Conservation (phyloP, 345 rosid species). For the Salix viminalis region DNA sequence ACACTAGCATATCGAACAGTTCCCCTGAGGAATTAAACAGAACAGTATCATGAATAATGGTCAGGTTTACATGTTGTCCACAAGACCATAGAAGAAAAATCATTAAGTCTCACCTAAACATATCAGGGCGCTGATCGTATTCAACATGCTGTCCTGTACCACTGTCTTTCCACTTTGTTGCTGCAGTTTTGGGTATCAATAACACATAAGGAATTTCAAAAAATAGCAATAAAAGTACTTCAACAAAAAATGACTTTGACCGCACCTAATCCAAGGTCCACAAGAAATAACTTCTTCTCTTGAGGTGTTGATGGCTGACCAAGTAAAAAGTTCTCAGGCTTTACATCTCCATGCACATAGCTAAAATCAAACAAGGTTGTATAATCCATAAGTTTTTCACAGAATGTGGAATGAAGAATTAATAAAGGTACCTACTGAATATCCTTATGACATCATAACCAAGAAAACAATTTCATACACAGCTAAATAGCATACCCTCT, state of each 20-base stretch:
- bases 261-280: conserved; percentile 37
- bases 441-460: neutral
- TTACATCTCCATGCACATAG: conserved; percentile 38
- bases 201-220: conserved; percentile 18
- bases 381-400: neutral
- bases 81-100: neutral
- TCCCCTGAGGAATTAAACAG: conserved; percentile 15
- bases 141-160: conserved; percentile 29
- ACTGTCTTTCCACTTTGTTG: conserved; percentile 32
- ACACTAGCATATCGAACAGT: conserved; percentile 37
- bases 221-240: neutral
- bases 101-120: conserved; percentile 24
- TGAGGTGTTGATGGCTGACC: conserved; percentile 30
- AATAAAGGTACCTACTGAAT: neutral
- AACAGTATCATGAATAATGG: neutral
- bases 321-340: conserved; percentile 37
- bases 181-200: conserved; percentile 17
- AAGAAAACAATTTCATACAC: neutral
- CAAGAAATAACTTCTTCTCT: conserved; percentile 33
- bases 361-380: conserved; percentile 2
- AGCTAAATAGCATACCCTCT: conserved; percentile 22
- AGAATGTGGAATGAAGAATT: neutral
- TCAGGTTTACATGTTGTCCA: neutral
- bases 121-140: conserved; percentile 34
- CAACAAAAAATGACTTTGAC: conserved; percentile 8